These are phyloP conservation scores for Phytophthora capsici DNA, from an alignment of 352 stramenopile genomes.

Conservation along the genomic window DNA sequence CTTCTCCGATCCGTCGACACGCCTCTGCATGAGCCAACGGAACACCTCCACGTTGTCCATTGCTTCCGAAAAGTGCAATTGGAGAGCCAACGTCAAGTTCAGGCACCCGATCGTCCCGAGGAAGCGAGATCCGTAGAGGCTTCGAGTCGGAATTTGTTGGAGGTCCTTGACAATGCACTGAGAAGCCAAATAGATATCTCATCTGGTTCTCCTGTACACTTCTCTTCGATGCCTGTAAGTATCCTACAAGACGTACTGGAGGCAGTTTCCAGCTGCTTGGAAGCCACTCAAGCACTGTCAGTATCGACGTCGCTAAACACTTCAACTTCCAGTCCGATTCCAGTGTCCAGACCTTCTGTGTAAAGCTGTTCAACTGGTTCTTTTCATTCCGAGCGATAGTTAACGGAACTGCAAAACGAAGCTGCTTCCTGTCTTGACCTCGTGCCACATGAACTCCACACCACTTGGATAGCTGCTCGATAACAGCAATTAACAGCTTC, in stretches of 20 bases:
- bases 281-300: conserved; percentile 50
- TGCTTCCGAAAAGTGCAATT: conserved; percentile 20
- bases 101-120: background rate
- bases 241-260: conserved; percentile 52
- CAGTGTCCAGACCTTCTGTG: conserved; percentile 58
- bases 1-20: conserved; percentile 27
- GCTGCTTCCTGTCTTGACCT: conserved; percentile 13
- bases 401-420: conserved; percentile 60
- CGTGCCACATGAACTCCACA: conserved; percentile 3
- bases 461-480: background rate
- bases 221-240: conserved; percentile 27
- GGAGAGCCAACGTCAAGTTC: conserved; percentile 31
- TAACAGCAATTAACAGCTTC: background rate
- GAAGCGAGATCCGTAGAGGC: conserved; percentile 9
- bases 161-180: conserved; percentile 41
- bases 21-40: conserved; percentile 30
- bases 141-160: background rate
- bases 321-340: conserved; percentile 55
- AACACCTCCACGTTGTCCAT: conserved; percentile 20
- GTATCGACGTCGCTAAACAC: conserved; percentile 45
- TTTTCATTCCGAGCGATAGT: background rate
- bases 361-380: conserved; percentile 23
- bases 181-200: conserved; percentile 59
- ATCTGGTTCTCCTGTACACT: conserved; percentile 1
- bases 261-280: conserved; percentile 47